Evolutionary conservation across 202 grass and related monocot species (phyloP).

Genomic region (Bolboschoenoplectus hybrid): DNA sequence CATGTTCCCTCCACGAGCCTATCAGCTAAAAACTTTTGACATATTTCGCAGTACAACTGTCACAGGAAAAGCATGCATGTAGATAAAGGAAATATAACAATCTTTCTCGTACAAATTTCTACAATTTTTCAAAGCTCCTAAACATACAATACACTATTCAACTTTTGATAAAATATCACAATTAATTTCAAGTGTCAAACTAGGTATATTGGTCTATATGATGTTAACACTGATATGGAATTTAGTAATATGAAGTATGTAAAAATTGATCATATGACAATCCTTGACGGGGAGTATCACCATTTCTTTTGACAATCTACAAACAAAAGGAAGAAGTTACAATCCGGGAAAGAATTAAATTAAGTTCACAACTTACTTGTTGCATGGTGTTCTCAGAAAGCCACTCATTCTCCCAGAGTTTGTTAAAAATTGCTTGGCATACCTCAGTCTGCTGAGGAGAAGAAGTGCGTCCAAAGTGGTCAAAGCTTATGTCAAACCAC

Average conservation of each 20-base stretch:
- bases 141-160: neutral
- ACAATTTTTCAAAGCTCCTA: neutral
- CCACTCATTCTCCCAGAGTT: slow-evolving; percentile 88
- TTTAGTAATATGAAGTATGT: neutral
- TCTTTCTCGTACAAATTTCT: neutral
- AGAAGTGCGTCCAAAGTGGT: slow-evolving; percentile 88
- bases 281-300: neutral
- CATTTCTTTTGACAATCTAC: neutral
- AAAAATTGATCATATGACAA: neutral
- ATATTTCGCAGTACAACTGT: slow-evolving; percentile 83
- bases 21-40: slow-evolving; percentile 82
- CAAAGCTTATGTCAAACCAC: slow-evolving; percentile 96
- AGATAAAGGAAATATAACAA: slow-evolving; percentile 34
- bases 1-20: slow-evolving; percentile 83
- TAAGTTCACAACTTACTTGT: slow-evolving; percentile 49
- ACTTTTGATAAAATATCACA: neutral
- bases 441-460: slow-evolving; percentile 75
- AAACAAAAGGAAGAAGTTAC: neutral
- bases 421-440: slow-evolving; percentile 91
- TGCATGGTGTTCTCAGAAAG: slow-evolving; percentile 96
- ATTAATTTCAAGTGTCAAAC: neutral
- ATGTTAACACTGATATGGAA: neutral
- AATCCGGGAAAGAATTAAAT: neutral
- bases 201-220: neutral
- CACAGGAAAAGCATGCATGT: slow-evolving; percentile 36